Conservation (phyloP, 2,329 filamentous ascomycete species). For the Nemania sp. region DNA sequence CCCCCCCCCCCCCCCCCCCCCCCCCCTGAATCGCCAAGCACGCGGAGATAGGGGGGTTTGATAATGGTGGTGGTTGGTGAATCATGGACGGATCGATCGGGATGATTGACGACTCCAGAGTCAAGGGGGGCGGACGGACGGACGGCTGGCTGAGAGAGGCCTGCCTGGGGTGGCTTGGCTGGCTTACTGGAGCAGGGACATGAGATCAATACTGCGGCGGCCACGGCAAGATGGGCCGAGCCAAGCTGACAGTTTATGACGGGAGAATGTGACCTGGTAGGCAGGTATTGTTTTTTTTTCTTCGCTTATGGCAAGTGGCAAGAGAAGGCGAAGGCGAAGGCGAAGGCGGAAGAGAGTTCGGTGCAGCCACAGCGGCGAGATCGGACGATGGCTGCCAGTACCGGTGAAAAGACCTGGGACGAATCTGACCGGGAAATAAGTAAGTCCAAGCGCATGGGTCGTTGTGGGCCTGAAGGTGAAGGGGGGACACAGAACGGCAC, state of each 20-base stretch:
- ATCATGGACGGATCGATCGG: constrained; percentile 5
- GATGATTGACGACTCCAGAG: constrained; percentile 10
- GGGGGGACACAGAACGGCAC: constrained; percentile 15
- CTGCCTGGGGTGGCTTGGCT: background rate
- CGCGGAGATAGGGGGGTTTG: background rate
- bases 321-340: constrained; percentile 21
- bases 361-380: background rate
- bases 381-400: background rate
- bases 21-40: background rate
- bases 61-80: background rate
- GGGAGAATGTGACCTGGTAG: constrained; percentile 18
- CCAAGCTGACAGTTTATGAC: constrained; percentile 22
- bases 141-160: constrained; percentile 10
- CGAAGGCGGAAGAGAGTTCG: constrained; percentile 8
- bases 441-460: constrained; percentile 5
- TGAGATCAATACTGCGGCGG: constrained; percentile 13
- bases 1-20: too few species aligned
- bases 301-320: constrained; percentile 14
- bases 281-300: constrained; percentile 14
- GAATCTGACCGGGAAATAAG: constrained; percentile 5
- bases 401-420: background rate
- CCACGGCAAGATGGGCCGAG: constrained; percentile 1
- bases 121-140: background rate
- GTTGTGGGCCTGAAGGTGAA: too few species aligned
- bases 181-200: constrained; percentile 33